Conservation (phyloP, 192 early-diverging fungal species). For the Oehlia diaphana region DNA sequence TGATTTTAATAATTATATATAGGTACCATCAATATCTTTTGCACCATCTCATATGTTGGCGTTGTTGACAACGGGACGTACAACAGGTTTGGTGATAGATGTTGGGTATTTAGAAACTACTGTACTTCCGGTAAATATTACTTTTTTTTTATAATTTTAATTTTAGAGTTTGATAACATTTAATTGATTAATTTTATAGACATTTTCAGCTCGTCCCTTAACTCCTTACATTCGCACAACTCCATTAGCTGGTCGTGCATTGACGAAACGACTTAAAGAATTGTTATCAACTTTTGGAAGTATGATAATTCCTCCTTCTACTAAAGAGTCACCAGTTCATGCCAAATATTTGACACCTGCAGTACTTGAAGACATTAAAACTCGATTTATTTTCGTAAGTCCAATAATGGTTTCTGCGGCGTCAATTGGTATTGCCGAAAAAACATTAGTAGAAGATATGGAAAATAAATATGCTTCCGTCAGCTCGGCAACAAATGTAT, state of each 20-base stretch:
- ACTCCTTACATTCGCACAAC: constrained; percentile 61
- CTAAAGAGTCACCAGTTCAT: constrained; percentile 42
- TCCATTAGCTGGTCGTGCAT: constrained; percentile 63
- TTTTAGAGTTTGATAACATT: neutral
- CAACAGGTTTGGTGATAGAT: constrained; percentile 84
- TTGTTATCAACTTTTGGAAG: constrained; percentile 43
- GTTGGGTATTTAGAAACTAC: constrained; percentile 76
- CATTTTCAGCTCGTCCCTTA: constrained; percentile 68
- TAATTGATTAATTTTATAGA: constrained; percentile 39
- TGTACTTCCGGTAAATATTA: constrained; percentile 71
- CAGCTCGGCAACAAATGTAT: constrained; percentile 49
- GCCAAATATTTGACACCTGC: constrained; percentile 51
- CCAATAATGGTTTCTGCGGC: constrained; percentile 43
- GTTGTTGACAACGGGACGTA: constrained; percentile 71
- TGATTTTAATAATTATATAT: neutral
- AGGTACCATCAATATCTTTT: constrained; percentile 80
- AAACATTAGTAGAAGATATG: constrained; percentile 43
- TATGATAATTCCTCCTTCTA: constrained; percentile 51
- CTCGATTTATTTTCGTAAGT: constrained; percentile 62
- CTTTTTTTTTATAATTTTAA: neutral
- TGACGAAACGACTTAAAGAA: constrained; percentile 58
- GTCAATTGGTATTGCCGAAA: constrained; percentile 31
- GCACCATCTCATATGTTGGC: constrained; percentile 70
- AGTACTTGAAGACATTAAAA: constrained; percentile 68
- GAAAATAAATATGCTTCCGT: constrained; percentile 46